Evolutionary conservation across 2,329 filamentous ascomycete genomes (phyloP).

Genomic region (Talaromyces sp.): DNA sequence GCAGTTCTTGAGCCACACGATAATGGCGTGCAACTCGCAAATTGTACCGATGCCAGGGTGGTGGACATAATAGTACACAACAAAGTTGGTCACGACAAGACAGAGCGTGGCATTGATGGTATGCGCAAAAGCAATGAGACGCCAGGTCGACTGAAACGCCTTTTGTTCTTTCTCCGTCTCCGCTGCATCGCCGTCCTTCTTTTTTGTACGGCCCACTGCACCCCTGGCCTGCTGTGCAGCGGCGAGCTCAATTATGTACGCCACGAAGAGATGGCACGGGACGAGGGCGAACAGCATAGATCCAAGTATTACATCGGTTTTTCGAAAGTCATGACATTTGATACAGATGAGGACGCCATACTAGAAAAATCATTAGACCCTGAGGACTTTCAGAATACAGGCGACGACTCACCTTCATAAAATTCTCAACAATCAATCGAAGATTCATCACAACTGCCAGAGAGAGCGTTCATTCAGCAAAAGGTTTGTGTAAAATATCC

Average conservation of each 20-base stretch:
- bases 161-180: conserved; percentile 56
- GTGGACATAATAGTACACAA: conserved; percentile 86
- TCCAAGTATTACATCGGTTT: conserved; percentile 70
- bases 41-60: conserved; percentile 91
- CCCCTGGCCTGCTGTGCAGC: conserved; percentile 74
- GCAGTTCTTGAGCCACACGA: conserved; percentile 93
- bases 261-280: conserved; percentile 83
- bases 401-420: conserved; percentile 66
- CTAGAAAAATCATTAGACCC: conserved; percentile 38
- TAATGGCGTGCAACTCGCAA: conserved; percentile 84
- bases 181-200: conserved; percentile 48
- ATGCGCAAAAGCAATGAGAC: conserved; percentile 72
- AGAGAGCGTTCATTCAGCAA: conserved; percentile 11
- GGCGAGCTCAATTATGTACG: conserved; percentile 80
- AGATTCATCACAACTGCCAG: conserved; percentile 82
- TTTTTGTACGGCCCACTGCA: conserved; percentile 56
- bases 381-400: background rate
- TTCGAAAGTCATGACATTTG: conserved; percentile 79
- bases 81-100: conserved; percentile 71
- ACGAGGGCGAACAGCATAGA: conserved; percentile 77
- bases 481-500: background rate
- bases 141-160: conserved; percentile 70
- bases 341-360: conserved; percentile 95
- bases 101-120: conserved; percentile 77
- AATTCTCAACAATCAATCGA: conserved; percentile 92